phyloP scores from a whole-genome alignment of 371 early-diverging fungal genomes.

The Circinella minor region DNA sequence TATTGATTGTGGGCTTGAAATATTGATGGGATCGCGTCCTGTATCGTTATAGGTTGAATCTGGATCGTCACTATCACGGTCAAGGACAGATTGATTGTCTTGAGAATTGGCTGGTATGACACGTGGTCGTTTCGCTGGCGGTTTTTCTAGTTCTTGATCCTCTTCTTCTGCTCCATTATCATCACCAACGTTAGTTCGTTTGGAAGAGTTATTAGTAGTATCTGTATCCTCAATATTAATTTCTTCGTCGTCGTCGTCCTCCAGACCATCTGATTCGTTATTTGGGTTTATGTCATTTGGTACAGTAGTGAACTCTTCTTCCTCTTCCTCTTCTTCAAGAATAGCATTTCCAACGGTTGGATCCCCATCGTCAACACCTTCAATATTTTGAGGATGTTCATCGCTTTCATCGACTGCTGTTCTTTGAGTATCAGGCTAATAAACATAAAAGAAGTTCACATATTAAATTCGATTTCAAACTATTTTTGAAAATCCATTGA shows the following conservation, averaged over 20 bases:
- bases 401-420: too few species aligned
- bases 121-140: background rate
- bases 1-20: background rate
- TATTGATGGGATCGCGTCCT: background rate
- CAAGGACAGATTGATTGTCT: background rate
- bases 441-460: too few species aligned
- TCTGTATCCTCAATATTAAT: background rate
- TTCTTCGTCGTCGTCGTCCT: background rate
- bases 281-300: background rate
- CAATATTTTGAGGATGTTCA: too few species aligned
- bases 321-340: background rate
- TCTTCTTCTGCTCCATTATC: background rate
- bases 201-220: too few species aligned
- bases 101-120: background rate
- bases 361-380: background rate
- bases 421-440: too few species aligned
- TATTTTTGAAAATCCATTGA: too few species aligned
- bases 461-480: too few species aligned
- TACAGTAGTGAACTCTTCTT: background rate
- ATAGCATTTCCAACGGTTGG: background rate
- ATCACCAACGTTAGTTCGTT: too few species aligned
- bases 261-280: background rate
- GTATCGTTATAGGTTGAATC: background rate
- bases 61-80: background rate
- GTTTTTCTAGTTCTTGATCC: background rate